Conservation (phyloP, 148 eudicot species). For the Limonium bicolor region DNA sequence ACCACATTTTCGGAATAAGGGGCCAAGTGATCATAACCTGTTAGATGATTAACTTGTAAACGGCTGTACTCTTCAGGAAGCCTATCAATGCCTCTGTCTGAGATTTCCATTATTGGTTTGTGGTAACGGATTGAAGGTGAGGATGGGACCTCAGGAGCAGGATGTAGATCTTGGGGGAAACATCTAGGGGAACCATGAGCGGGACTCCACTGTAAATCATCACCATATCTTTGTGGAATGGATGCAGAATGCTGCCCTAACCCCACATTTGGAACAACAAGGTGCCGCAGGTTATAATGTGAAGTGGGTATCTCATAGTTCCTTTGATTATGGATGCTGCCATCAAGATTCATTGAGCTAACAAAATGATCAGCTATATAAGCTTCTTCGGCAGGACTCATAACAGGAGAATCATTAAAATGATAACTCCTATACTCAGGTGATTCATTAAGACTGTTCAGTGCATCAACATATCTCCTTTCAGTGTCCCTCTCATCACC, state of each 20-base stretch:
- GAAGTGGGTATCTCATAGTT: slow-evolving; percentile 54
- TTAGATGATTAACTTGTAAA: slow-evolving; percentile 24
- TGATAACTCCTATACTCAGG: slow-evolving; percentile 40
- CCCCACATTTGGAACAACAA: slow-evolving; percentile 50
- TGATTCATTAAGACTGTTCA: slow-evolving; percentile 76
- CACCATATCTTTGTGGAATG: slow-evolving; percentile 28
- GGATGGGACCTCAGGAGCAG: slow-evolving; percentile 39
- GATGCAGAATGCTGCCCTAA: slow-evolving; percentile 35
- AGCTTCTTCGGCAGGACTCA: slow-evolving; percentile 37
- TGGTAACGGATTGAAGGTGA: slow-evolving; percentile 58
- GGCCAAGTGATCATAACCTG: slow-evolving; percentile 30
- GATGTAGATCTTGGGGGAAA: slow-evolving; percentile 36
- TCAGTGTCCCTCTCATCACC: slow-evolving; percentile 80
- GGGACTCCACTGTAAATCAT: slow-evolving; percentile 79
- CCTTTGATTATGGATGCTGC: slow-evolving; percentile 44
- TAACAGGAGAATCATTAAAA: slow-evolving; percentile 24
- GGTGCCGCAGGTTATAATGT: slow-evolving; percentile 44
- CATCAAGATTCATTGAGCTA: slow-evolving; percentile 59
- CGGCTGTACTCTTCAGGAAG: slow-evolving; percentile 39
- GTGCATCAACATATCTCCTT: slow-evolving; percentile 88
- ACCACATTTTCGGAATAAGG: slow-evolving; percentile 46
- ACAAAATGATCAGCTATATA: slow-evolving; percentile 54
- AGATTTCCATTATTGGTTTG: slow-evolving; percentile 26
- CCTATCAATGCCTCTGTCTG: slow-evolving; percentile 42
- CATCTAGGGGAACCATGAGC: slow-evolving; percentile 69